Percentiles rank a stretch among this genome's conserved stretches.
These are phyloP conservation scores for Penicillium sp. DNA, from an alignment of 2,329 filamentous ascomycete species.

Conservation along the genomic window DNA sequence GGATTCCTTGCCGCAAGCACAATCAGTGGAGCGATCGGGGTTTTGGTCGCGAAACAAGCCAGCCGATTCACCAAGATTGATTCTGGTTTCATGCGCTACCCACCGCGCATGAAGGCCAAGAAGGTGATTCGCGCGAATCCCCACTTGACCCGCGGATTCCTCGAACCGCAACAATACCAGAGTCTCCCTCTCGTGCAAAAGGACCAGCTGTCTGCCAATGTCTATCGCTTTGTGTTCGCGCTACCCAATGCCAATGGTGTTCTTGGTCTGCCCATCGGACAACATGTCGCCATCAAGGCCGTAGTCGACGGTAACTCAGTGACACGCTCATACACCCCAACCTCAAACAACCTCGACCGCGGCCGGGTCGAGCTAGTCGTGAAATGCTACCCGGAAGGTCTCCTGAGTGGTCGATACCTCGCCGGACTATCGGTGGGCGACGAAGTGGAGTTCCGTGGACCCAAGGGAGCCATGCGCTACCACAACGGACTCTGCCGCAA, in stretches of 20 bases:
- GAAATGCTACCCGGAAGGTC: constrained; percentile 21
- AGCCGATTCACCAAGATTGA: constrained; percentile 25
- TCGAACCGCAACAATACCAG: constrained; percentile 52
- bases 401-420: constrained; percentile 11
- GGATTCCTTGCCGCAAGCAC: constrained; percentile 24
- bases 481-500: constrained; percentile 27
- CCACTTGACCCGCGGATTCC: constrained; percentile 32
- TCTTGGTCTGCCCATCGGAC: constrained; percentile 57
- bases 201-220: constrained; percentile 23
- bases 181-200: constrained; percentile 45
- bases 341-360: constrained; percentile 35
- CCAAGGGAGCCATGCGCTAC: constrained; percentile 39
- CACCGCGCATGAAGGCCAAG: constrained; percentile 44
- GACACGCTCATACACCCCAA: constrained; percentile 55
- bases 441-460: constrained; percentile 36
- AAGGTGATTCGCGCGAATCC: constrained; percentile 30
- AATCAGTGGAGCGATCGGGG: constrained; percentile 13
- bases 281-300: constrained; percentile 57
- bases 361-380: constrained; percentile 37
- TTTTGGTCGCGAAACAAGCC: constrained; percentile 11
- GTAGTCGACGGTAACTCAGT: constrained; percentile 49
- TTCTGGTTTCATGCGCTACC: constrained; percentile 29
- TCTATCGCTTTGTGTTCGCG: constrained; percentile 49
- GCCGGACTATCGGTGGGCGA: constrained; percentile 32
- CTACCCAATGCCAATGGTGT: constrained; percentile 48